phyloP scores from a whole-genome alignment of 1,139 yeast species.

The Zygotorulaspora mrakii region DNA sequence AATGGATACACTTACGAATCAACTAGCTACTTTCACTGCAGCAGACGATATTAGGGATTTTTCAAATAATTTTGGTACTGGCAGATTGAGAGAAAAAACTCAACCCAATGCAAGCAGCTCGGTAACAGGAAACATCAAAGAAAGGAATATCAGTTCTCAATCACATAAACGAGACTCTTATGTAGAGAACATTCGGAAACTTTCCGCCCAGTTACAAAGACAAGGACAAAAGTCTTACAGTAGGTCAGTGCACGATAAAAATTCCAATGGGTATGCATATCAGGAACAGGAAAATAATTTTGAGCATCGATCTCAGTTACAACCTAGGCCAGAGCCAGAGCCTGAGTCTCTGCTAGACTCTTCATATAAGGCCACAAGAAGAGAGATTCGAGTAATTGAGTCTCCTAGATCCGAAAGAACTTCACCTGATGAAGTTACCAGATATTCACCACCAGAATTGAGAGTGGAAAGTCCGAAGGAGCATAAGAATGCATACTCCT shows the following conservation, averaged over 20 bases:
- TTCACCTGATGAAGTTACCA: constrained; percentile 7
- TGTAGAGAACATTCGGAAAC: constrained; percentile 28
- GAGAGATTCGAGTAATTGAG: constrained; percentile 9
- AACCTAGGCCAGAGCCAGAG: background rate
- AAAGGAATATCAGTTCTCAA: constrained; percentile 1
- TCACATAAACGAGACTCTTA: constrained; percentile 15
- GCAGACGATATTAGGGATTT: constrained; percentile 32
- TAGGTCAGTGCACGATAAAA: constrained; percentile 1
- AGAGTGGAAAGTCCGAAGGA: constrained; percentile 4
- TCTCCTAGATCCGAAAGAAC: constrained; percentile 2
- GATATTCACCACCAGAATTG: constrained; percentile 3
- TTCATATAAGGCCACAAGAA: constrained; percentile 4
- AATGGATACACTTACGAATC: constrained; percentile 27
- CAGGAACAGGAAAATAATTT: background rate
- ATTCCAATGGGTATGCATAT: background rate
- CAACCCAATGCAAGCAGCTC: constrained; percentile 1
- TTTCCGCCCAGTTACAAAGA: constrained; percentile 30
- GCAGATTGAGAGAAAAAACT: constrained; percentile 28
- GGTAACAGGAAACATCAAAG: constrained; percentile 1
- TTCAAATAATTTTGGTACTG: constrained; percentile 35
- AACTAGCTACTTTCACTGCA: constrained; percentile 30
- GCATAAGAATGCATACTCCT: constrained; percentile 19
- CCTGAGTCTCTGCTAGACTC: background rate
- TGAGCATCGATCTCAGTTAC: background rate
- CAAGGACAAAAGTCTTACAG: constrained; percentile 7